Evolutionary conservation across 2,329 filamentous ascomycete species (phyloP), one percentile per base, ranked within the genome.

Genomic region (Plectosphaerella sp.): DNA sequence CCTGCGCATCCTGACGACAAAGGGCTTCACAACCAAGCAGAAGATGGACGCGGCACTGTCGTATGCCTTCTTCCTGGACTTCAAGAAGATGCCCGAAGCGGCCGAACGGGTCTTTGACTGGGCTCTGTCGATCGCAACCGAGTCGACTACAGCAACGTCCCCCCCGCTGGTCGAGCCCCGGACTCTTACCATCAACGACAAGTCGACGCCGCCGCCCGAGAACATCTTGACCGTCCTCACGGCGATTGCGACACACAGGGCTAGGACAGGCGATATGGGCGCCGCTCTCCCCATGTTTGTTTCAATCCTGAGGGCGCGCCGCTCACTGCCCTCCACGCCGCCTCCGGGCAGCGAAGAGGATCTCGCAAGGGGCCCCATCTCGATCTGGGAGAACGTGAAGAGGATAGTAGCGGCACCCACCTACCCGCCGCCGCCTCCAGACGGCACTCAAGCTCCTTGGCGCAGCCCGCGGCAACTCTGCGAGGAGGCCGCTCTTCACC

Each of bases 41-140:
- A 86, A 84, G 61, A 75, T 97, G 49, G 86, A 93, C 53, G 91
- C 92, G 4, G 87, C 89, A 4, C 72, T 96, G 42, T 87, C 86
- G 1, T 96, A 92, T 65, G 93, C 88, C 2, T 87, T 89, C 51
- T 97, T 89, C 82, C 77, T 96, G 39, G 88, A 91, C 58, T 93
- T 83, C 71, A 93, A 92, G 70, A 77, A 82, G 2, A 67, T 84
- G 24, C 70, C 77, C 2, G 81, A 83, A 4, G 84, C 82, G 0
- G 86, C 91, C 0, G 78, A 83, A 51, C 82, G 87, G 56, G 84
- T 91, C 72, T 92, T 90, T 67, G 76, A 78, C 55, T 86, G 88
- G 78, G 91, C 87, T 1, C 72, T 96, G 41, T 83, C 89, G 57
- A 85, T 95, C 54, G 89, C 91, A 1, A 79, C 80, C 1, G 74